Base-by-base conservation (phyloP, 139 green algal genomes). In the Chlorella sp. region DNA sequence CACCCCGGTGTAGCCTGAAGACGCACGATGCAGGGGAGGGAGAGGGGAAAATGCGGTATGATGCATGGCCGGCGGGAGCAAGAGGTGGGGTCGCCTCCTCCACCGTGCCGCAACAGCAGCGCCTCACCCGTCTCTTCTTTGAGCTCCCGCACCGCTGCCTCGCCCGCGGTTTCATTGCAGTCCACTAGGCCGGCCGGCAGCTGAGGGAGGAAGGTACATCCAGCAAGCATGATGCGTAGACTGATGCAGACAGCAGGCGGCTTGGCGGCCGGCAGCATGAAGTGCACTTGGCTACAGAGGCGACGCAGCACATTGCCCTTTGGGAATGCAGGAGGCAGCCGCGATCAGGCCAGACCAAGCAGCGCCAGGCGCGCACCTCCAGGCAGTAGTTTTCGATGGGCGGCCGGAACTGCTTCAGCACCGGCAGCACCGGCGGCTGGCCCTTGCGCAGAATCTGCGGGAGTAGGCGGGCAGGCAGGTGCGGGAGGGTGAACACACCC, bases 141-240 rank as follows among this genome's bases (percentile, higher is more conserved):
- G 15, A 95, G 87, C 74, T 96, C 93, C 21, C 93, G 64, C 38
- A 95, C 65, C 2, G 93, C 93, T 56, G 91, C 89, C 18, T 87
- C 47, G 13, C 82, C 86, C 23, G 90, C 83, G 0, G 76, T 86
- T 74, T 96, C 93, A 2, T 88, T 92, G 9, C 75, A 39, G 60
- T 94, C 91, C 62, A 96, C 88, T 26, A 95, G 79, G 17, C 93
- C 93, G 34, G 92, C 91, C 17, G 93, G 93, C 18, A 96, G 84
- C 88, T 94, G 80, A 74, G 82, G 51, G 25, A 23, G 60, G 34
- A 17, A 12, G 34, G 1, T 17, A 9, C n/a, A n/a, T n/a, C n/a
- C n/a, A n/a, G n/a, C n/a, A n/a, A n/a, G n/a, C n/a, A n/a, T n/a
- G n/a, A n/a, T n/a, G n/a, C n/a, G n/a, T n/a, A n/a, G n/a, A n/a